Evolutionary conservation across 1,139 yeast genomes (phyloP), one percentile per base, ranked within the genome.

Genomic region (Blastobotrys indianensis): DNA sequence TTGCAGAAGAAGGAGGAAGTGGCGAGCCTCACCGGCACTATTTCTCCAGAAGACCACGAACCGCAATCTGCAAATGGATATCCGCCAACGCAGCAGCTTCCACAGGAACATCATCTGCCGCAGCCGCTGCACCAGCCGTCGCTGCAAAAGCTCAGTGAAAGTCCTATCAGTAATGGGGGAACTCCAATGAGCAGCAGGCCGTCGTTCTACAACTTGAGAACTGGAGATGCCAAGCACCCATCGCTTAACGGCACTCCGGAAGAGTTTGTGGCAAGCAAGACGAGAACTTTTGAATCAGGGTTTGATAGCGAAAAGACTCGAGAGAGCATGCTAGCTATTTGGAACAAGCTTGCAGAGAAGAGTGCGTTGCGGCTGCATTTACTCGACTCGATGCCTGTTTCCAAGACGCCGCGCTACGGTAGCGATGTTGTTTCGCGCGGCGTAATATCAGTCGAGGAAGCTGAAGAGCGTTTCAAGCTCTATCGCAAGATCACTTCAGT

Each of bases 361-460:
- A 59, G 63, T 17, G 50, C 56, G 11, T 41, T 44, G 42, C 54
- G 67, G 32, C 41, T 52, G 41, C 34, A 50, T 37, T 20, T 46
- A 33, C 17, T 46, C 34, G 50, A 51, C 33, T 32, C 53, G 29
- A 8, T 40, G 13, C 36, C 49, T 16, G 39, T 57, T 12, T 52
- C 58, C 12, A 49, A 56, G 25, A 54, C 59, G 2, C 60, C 59
- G n/a, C 45, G 52, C 2, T 50, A 48, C 38, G 61, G 57, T 11
- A 62, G 56, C 29, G 69, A 65, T 47, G 61, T 61, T 4, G 54
- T 67, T 5, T 50, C 62, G 1, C 51, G 54, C 37, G 68, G 70
- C 1, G 47, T 65, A 8, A 44, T 68, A 20, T 55, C 64, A 4
- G 45, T 44, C 9, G 63, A 59, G n/a, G 66, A 65, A 39, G 67